Conservation (phyloP, 1,284 basidiomycete genomes). For the Ustilago lituana region DNA sequence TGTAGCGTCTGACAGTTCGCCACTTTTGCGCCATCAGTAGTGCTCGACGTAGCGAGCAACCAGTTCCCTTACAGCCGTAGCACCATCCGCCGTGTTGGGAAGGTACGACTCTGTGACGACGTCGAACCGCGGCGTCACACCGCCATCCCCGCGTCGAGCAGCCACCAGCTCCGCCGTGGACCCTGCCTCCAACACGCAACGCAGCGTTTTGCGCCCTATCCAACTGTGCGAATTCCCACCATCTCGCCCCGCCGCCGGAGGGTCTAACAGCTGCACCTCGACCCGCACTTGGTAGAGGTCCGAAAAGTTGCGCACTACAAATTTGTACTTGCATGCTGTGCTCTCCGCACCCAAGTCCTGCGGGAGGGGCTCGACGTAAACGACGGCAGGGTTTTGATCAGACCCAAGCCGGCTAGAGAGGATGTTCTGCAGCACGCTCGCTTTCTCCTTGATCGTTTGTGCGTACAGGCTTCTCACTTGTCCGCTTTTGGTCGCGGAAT, state of each 20-base stretch:
- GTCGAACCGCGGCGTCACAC: not conserved
- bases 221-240: not conserved
- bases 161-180: not conserved
- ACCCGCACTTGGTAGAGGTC: slow-evolving; percentile 8
- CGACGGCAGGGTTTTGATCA: slow-evolving; percentile 27
- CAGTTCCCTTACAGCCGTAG: not conserved
- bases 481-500: not conserved
- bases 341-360: not conserved
- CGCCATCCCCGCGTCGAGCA: not conserved
- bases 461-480: slow-evolving; percentile 53
- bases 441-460: slow-evolving; percentile 48
- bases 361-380: not conserved
- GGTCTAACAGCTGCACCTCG: not conserved
- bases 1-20: no score
- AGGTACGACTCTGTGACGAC: slow-evolving; percentile 4
- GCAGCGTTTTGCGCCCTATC: slow-evolving; percentile 13
- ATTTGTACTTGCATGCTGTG: not conserved
- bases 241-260: not conserved
- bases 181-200: slow-evolving; percentile 10
- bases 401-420: slow-evolving; percentile 23
- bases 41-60: slow-evolving; percentile 17
- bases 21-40: no score
- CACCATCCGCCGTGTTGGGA: no score
- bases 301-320: slow-evolving; percentile 23
- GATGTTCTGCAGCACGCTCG: slow-evolving; percentile 37